Evolutionary conservation across 163 green algal species (phyloP).

Genomic region (Picocystis sp.): DNA sequence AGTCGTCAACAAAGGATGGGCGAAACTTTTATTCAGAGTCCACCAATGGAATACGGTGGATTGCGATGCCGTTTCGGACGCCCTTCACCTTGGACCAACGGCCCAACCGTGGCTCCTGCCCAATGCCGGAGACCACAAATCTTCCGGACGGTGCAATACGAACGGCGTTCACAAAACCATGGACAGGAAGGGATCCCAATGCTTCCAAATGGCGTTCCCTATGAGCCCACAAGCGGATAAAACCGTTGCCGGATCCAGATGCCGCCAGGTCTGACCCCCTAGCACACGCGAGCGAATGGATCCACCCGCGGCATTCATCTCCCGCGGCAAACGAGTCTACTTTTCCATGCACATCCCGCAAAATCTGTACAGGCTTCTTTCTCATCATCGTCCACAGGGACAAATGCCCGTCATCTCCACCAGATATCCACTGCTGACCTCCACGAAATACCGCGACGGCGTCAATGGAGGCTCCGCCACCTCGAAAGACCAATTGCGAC

Average conservation of each 20-base stretch:
- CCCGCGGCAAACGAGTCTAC: background rate
- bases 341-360: slow-evolving; percentile 40
- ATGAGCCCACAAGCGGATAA: background rate
- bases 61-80: slow-evolving; percentile 53
- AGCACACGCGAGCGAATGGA: background rate
- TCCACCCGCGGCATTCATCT: background rate
- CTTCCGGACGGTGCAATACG: slow-evolving; percentile 36
- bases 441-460: slow-evolving; percentile 18
- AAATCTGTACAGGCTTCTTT: slow-evolving; percentile 61
- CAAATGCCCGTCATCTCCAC: slow-evolving; percentile 15
- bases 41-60: slow-evolving; percentile 38
- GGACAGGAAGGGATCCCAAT: slow-evolving; percentile 39
- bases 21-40: slow-evolving; percentile 1
- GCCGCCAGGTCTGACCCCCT: slow-evolving; percentile 1
- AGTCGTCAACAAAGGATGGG: too few species aligned
- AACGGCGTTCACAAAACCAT: slow-evolving; percentile 57
- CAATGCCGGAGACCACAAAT: slow-evolving; percentile 61
- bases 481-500: slow-evolving; percentile 79
- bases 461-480: slow-evolving; percentile 34
- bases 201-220: slow-evolving; percentile 14
- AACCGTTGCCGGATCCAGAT: slow-evolving; percentile 4
- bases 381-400: slow-evolving; percentile 61
- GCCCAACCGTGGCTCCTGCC: slow-evolving; percentile 69
- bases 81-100: slow-evolving; percentile 47
- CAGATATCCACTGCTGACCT: background rate